Percentiles rank a stretch among this genome's conserved stretches.
Evolutionary conservation across 176 grass and related monocot genomes (phyloP).

Genomic region (Musa schizocarpa): DNA sequence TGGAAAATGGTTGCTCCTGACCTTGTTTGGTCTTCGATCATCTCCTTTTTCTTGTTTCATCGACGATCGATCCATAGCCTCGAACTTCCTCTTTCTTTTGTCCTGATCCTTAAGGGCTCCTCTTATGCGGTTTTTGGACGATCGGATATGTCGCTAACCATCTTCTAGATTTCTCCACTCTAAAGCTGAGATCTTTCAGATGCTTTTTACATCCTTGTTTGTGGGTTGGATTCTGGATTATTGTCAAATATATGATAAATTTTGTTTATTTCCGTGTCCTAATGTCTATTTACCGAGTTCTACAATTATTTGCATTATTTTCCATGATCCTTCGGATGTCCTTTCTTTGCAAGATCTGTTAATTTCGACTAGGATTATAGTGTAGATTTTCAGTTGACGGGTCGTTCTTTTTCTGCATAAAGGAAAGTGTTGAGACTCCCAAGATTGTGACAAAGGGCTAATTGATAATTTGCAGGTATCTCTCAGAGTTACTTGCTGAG

Average conservation of each 20-base stretch:
- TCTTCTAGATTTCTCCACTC: background rate
- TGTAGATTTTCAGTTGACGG: background rate
- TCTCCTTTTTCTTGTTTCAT: slow-evolving; percentile 10
- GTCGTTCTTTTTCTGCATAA: background rate
- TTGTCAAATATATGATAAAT: background rate
- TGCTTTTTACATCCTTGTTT: background rate
- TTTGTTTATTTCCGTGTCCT: background rate
- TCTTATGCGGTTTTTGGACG: background rate
- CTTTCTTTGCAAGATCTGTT: slow-evolving; percentile 5
- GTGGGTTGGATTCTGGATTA: background rate
- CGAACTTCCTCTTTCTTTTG: background rate
- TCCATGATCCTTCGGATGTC: background rate
- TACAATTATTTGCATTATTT: background rate
- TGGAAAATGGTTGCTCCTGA: background rate
- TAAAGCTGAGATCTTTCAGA: background rate
- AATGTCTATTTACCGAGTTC: background rate
- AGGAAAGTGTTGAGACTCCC: too few relatives aligned
- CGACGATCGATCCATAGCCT: background rate
- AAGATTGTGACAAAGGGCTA: background rate
- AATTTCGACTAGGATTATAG: background rate
- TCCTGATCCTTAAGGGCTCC: background rate
- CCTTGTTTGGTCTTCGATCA: background rate
- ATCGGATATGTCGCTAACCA: background rate
- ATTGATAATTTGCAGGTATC: slow-evolving; percentile 52
- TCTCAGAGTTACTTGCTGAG: slow-evolving; percentile 76